A percentile compares a stretch with the other conserved stretches of the same genome.
phyloP scores from a whole-genome alignment of 2,329 filamentous ascomycete species.

The Gremmenia infestans region DNA sequence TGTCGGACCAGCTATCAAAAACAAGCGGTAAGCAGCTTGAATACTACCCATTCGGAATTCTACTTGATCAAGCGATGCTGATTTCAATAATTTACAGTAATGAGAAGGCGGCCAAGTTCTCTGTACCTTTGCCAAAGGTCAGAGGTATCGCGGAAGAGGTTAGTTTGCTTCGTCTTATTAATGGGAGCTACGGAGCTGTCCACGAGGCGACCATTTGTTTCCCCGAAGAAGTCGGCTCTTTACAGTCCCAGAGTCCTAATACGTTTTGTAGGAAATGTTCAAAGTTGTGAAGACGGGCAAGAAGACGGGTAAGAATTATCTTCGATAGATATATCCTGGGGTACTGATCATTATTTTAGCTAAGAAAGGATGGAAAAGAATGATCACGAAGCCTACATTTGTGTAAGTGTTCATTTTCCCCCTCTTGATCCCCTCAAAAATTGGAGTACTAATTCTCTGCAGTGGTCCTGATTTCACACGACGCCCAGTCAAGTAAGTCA shows the following conservation, averaged over 20 bases:
- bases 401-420: slow-evolving; percentile 65
- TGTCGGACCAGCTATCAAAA: too few species aligned
- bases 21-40: too few species aligned
- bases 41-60: too few species aligned
- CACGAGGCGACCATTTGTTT: too few species aligned
- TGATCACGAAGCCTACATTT: slow-evolving; percentile 74
- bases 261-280: slow-evolving; percentile 68
- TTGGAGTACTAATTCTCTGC: not conserved
- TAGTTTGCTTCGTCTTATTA: too few species aligned
- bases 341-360: not conserved
- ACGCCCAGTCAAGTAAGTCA: slow-evolving; percentile 60
- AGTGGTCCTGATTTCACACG: slow-evolving; percentile 67
- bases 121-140: slow-evolving; percentile 89
- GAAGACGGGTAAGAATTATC: slow-evolving; percentile 68
- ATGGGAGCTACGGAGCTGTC: too few species aligned
- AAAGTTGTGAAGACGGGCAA: slow-evolving; percentile 94
- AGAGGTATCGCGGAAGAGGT: slow-evolving; percentile 60
- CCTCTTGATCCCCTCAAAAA: not conserved
- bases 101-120: slow-evolving; percentile 92
- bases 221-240: too few species aligned
- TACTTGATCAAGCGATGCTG: too few species aligned
- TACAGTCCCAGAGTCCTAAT: too few species aligned
- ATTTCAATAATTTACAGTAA: slow-evolving; percentile 40
- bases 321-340: not conserved
- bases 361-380: slow-evolving; percentile 54